Percentiles rank a stretch among this genome's conserved stretches.
Evolutionary conservation across 1,284 basidiomycete species (phyloP).

Genomic region (Malassezia sympodialis): DNA sequence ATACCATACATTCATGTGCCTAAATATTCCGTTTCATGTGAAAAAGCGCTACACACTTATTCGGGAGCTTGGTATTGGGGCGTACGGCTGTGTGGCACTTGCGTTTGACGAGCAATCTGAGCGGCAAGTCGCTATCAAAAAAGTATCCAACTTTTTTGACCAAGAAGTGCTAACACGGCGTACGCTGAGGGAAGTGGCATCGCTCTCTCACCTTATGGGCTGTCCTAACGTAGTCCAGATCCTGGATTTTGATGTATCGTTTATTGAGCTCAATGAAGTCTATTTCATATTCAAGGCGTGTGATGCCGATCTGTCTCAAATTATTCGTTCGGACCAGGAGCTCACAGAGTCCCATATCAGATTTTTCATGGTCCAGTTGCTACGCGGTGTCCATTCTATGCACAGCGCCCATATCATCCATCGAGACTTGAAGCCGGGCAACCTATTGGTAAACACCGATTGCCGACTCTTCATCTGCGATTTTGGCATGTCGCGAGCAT

Average conservation of each 20-base stretch:
- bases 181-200: conserved; percentile 40
- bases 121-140: conserved; percentile 47
- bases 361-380: conserved; percentile 45
- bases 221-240: conserved; percentile 41
- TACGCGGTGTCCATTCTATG: conserved; percentile 43
- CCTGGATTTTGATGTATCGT: conserved; percentile 46
- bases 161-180: conserved; percentile 41
- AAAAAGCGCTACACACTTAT: conserved; percentile 40
- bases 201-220: conserved; percentile 32
- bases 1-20: conserved; percentile 43
- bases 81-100: conserved; percentile 46
- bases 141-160: conserved; percentile 44
- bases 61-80: conserved; percentile 45
- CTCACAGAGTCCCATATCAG: conserved; percentile 43
- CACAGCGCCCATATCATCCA: conserved; percentile 43
- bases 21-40: conserved; percentile 44
- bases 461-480: conserved; percentile 44
- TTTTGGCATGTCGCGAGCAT: conserved; percentile 43
- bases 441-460: conserved; percentile 45
- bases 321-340: conserved; percentile 40
- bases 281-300: conserved; percentile 42
- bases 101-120: conserved; percentile 33
- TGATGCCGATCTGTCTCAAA: conserved; percentile 45
- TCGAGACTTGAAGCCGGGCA: conserved; percentile 46
- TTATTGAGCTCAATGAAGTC: conserved; percentile 46